Percentiles rank a stretch among this genome's conserved stretches.
Evolutionary conservation across 2,329 filamentous ascomycete species (phyloP).

Genomic region (Alternaria alternata): DNA sequence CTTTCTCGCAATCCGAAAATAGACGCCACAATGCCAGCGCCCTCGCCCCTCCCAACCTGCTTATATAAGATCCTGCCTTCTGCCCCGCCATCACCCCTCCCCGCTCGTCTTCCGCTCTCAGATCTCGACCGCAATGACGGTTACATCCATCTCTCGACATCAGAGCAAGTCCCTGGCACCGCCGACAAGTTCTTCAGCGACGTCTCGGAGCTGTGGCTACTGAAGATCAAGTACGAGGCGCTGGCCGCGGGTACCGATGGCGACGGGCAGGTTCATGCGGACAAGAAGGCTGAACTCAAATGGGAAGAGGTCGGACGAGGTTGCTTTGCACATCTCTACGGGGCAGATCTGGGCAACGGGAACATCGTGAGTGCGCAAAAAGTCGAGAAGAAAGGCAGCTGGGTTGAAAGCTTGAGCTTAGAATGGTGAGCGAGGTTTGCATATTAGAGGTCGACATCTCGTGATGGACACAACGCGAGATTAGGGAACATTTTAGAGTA

Average conservation of each 20-base stretch:
- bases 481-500: not conserved
- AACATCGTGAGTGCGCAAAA: constrained; percentile 60
- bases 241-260: constrained; percentile 45
- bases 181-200: constrained; percentile 47
- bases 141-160: constrained; percentile 68
- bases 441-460: not conserved
- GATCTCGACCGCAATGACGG: constrained; percentile 67
- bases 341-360: constrained; percentile 61
- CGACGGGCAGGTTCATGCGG: constrained; percentile 32
- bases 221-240: constrained; percentile 62
- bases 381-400: constrained; percentile 60
- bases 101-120: constrained; percentile 64
- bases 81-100: constrained; percentile 63
- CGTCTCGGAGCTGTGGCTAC: constrained; percentile 56
- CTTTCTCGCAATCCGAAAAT: not conserved
- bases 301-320: constrained; percentile 62
- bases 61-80: constrained; percentile 69
- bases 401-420: constrained; percentile 52
- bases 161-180: constrained; percentile 57
- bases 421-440: constrained; percentile 39
- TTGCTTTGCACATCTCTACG: constrained; percentile 67
- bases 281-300: constrained; percentile 51
- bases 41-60: constrained; percentile 43
- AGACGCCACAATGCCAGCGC: constrained; percentile 38
- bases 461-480: not conserved